Conservation (phyloP, 768 basidiomycete genomes). For the Psilocybe cyanescens region DNA sequence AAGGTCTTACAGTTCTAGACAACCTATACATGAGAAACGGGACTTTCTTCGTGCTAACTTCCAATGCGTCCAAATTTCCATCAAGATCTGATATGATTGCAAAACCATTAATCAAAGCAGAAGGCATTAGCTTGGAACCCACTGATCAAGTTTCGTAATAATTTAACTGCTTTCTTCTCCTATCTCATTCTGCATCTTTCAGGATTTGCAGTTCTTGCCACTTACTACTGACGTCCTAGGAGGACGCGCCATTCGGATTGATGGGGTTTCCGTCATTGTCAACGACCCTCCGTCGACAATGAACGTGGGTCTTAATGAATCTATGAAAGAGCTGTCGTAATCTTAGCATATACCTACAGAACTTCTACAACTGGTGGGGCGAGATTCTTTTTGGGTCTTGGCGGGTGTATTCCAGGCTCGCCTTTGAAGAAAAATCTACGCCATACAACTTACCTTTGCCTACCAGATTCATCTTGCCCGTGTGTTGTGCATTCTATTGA, state of each 20-base stretch:
- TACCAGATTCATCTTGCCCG: slow-evolving; percentile 10
- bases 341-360: slow-evolving; percentile 26
- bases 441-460: slow-evolving; percentile 4
- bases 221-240: slow-evolving; percentile 19
- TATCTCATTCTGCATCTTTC: not conserved
- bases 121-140: slow-evolving; percentile 11
- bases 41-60: slow-evolving; percentile 67
- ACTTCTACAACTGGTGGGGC: slow-evolving; percentile 47
- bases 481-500: not conserved
- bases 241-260: slow-evolving; percentile 15
- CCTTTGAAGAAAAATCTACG: not conserved
- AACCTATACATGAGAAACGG: slow-evolving; percentile 76
- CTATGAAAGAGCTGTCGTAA: not conserved
- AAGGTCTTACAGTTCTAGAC: slow-evolving; percentile 75
- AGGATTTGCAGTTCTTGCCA: slow-evolving; percentile 24
- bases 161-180: not conserved
- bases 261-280: slow-evolving; percentile 23
- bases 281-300: slow-evolving; percentile 22
- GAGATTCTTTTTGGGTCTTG: slow-evolving; percentile 45
- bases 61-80: slow-evolving; percentile 10
- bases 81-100: slow-evolving; percentile 8
- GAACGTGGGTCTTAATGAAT: slow-evolving; percentile 16
- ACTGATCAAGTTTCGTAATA: slow-evolving; percentile 24
- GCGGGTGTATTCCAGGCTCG: slow-evolving; percentile 38
- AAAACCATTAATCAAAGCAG: slow-evolving; percentile 25